These are phyloP conservation scores for Hemileccinum impolitum DNA, from an alignment of 768 basidiomycete species.

Conservation along the genomic window DNA sequence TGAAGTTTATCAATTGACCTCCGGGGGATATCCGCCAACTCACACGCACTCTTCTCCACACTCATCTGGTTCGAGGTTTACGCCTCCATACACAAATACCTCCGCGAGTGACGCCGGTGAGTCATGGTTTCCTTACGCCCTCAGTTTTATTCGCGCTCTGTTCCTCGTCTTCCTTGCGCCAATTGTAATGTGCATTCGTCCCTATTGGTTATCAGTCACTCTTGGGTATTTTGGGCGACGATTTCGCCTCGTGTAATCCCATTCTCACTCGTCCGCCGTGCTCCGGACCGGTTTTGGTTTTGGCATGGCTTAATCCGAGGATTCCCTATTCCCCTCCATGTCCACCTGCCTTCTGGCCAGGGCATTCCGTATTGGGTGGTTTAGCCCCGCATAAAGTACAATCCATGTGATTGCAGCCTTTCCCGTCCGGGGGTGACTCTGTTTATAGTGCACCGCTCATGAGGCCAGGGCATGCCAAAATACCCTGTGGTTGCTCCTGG, in stretches of 20 bases:
- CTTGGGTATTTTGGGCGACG: not conserved
- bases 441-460: too few relatives aligned
- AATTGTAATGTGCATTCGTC: too few relatives aligned
- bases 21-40: constrained; percentile 4
- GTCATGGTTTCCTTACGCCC: constrained; percentile 1
- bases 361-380: not conserved
- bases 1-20: constrained; percentile 1
- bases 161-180: too few relatives aligned
- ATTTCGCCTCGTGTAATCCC: constrained; percentile 1
- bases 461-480: not conserved
- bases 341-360: too few relatives aligned
- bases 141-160: not conserved
- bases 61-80: constrained; percentile 18
- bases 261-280: not conserved
- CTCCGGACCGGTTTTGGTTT: not conserved
- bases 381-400: not conserved
- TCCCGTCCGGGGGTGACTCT: not conserved
- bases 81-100: constrained; percentile 25
- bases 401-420: constrained; percentile 2
- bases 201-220: not conserved
- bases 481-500: not conserved
- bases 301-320: not conserved
- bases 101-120: constrained; percentile 28
- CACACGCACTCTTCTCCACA: constrained; percentile 18
- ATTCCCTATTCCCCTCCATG: not conserved